phyloP scores from a whole-genome alignment of 1,139 yeast species.

The Suhomyces panamericanus region DNA sequence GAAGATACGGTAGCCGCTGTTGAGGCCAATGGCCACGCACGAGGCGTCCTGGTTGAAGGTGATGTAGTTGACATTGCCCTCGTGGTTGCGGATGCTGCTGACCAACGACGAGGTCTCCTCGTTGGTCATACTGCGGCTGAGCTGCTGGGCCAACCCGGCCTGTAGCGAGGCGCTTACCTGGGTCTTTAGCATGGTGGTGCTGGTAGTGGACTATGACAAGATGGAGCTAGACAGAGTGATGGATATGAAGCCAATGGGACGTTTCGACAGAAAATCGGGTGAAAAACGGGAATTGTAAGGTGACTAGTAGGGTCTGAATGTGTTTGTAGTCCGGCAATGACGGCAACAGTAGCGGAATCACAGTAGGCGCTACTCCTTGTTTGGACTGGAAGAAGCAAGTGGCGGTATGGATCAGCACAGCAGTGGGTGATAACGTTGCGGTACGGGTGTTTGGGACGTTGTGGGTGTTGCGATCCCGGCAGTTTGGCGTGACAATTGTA shows the following conservation, averaged over 20 bases:
- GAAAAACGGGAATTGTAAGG: no score
- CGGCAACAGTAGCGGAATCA: no score
- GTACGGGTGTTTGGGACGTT: background rate
- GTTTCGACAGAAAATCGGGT: no score
- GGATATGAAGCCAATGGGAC: no score
- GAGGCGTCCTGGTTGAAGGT: slow-evolving; percentile 90
- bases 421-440: no score
- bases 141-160: slow-evolving; percentile 14
- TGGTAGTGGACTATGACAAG: no score
- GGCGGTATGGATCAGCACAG: no score
- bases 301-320: no score
- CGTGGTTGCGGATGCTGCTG: slow-evolving; percentile 9
- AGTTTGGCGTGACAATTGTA: background rate
- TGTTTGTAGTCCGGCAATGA: no score
- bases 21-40: slow-evolving; percentile 81
- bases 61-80: slow-evolving; percentile 51
- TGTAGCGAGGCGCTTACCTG: slow-evolving; percentile 16
- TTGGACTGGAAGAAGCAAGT: no score
- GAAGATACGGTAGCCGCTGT: slow-evolving; percentile 77
- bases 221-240: no score
- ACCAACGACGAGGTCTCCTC: slow-evolving; percentile 11
- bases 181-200: slow-evolving; percentile 17
- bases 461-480: background rate
- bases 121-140: slow-evolving; percentile 12
- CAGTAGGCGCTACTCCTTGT: no score